Percentiles rank a stretch among this genome's conserved stretches.
Evolutionary conservation across 768 basidiomycete species (phyloP).

Genomic region (Boletus fagicola): DNA sequence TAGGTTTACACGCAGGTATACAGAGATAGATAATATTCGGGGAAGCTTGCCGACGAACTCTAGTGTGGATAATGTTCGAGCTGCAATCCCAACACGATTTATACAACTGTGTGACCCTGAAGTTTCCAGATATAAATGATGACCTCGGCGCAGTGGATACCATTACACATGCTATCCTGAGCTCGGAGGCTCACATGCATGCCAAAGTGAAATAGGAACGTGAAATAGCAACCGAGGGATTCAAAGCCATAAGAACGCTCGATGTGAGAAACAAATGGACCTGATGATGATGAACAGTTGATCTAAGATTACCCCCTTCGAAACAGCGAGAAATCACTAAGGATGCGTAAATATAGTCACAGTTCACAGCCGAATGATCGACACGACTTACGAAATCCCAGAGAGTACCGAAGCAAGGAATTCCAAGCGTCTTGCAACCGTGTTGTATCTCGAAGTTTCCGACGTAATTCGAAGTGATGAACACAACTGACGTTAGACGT

Average conservation of each 20-base stretch:
- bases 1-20: neutral
- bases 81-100: neutral
- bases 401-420: slow-evolving; percentile 66
- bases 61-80: slow-evolving; percentile 10
- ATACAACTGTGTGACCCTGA: slow-evolving; percentile 6
- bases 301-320: neutral
- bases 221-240: neutral
- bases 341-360: slow-evolving; percentile 1
- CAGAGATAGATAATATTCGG: slow-evolving; percentile 10
- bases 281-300: neutral
- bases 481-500: slow-evolving; percentile 50
- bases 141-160: slow-evolving; percentile 3
- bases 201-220: slow-evolving; percentile 4
- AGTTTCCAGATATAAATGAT: neutral
- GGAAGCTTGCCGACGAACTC: slow-evolving; percentile 9
- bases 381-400: slow-evolving; percentile 58
- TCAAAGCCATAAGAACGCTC: neutral
- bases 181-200: slow-evolving; percentile 5
- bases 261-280: slow-evolving; percentile 6
- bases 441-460: slow-evolving; percentile 80
- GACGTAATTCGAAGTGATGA: slow-evolving; percentile 81
- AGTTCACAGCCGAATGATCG: slow-evolving; percentile 4
- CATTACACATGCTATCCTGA: neutral
- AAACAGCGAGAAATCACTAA: slow-evolving; percentile 23
- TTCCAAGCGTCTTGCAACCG: slow-evolving; percentile 68